Base-by-base conservation (phyloP, 768 basidiomycete species). In the Suillus tomentosus region DNA sequence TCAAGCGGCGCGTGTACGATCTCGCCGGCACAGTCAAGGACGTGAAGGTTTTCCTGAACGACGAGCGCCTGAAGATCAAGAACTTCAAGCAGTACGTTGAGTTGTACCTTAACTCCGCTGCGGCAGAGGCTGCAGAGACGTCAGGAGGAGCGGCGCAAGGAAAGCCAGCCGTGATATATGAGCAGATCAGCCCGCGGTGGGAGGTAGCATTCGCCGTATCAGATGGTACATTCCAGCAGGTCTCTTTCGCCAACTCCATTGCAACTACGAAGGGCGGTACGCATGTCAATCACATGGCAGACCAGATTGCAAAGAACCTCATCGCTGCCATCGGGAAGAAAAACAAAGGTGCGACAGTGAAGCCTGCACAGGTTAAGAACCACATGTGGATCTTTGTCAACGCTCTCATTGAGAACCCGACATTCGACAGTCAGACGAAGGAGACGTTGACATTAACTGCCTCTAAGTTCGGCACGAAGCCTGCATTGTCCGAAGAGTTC, bases 311-410 rank as follows among this genome's bases (percentile, higher is more conserved):
- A 24, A 95, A 96, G 77, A 87, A 84, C 66, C 79, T 99, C 40
- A 83, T 95, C 66, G 79, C 89, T 15, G 84, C 85, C 8, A 95
- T 99, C 68, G 80, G 87, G 73, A 98, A 98, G 87, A 99, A 96
- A 87, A 97, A 99, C 81, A 98, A 97, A 79, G 94, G 83, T 3
- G 94, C 95, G n/a, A 85, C 91, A 1, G 91, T 99, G 71, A 99
- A 98, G 76, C 84, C 93, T 17, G 85, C 88, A 61, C 95, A 97
- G 78, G 89, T 99, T 79, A 96, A 94, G 82, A 95, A 91, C 71
- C 96, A 99, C 73, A 95, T 99, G 88, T 96, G 94, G 94, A 84
- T 99, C 61, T 99, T 99, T 71, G 89, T 99, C 72, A 99, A 98
- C 71, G 88, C 94, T 15, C 81, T 97, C 65, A 90, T 99, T 68